Evolutionary conservation across 2,329 filamentous ascomycete species (phyloP), one percentile per base, ranked within the genome.

Genomic region (Aspergillus brasiliensis): DNA sequence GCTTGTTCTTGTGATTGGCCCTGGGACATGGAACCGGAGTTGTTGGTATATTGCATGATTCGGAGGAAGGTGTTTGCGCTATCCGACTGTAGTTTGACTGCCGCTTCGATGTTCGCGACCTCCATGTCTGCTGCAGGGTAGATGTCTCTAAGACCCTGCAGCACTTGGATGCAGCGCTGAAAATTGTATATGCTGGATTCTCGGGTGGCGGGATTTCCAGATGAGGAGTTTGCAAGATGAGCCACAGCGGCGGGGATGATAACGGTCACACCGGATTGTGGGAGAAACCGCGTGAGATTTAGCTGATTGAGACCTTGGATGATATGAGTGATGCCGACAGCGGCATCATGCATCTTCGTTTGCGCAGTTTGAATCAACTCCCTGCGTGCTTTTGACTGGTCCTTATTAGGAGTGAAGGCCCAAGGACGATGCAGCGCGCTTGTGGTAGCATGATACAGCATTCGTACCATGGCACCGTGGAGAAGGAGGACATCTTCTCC

Each of bases 401-500:
- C 67, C 47, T 70, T 73, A 7, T 65, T 64, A 15, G 85, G 84
- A 0, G 89, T 89, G 42, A 94, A 81, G 61, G 96, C 92, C 67
- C 94, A 91, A 2, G 92, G 92, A 23, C 92, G 86, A 74, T 97
- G 91, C 10, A 97, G 82, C 1, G 92, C 92, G 48, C 91, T 95
- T n/a, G 94, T 83, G 1, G 92, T 95, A 1, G 92, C 94, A 75
- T 91, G 91, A 74, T 93, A 96, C 0, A 95, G 87, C 90, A 96
- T 94, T 74, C 95, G 91, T 27, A 97, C 80, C 53, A 97, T 83
- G n/a, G 90, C 90, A 40, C 90, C 84, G 70, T 96, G 91, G 1
- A 96, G 76, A 51, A 84, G 78, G 6, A 86, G 66, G 2, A 79
- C 76, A 40, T 78, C 73, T 51, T 80, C 78, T n/a, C 77, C 75